Percentiles rank a stretch among this genome's conserved stretches.
Conservation (phyloP, 352 stramenopile species). For the Globisporangium iwayamae region DNA sequence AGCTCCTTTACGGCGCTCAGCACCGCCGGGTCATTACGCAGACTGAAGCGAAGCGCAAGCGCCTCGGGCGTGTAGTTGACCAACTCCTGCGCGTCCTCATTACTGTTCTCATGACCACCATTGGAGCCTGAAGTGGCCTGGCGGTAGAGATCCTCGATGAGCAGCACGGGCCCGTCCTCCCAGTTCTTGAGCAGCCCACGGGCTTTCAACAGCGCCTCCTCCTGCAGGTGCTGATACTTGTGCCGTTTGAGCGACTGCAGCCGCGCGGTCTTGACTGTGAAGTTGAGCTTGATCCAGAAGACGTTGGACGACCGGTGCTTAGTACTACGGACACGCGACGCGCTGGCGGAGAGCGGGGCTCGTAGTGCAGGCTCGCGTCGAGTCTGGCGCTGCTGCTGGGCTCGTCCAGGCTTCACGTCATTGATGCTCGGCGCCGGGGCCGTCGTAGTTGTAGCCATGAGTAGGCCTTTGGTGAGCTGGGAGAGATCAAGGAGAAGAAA, state of each 20-base stretch:
- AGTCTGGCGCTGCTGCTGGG: neutral
- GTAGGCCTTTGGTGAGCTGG: neutral
- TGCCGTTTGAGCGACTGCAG: conserved; percentile 61
- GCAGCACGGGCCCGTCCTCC: conserved; percentile 53
- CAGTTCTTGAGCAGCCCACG: conserved; percentile 62
- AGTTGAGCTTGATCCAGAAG: conserved; percentile 74
- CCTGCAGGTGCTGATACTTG: conserved; percentile 74
- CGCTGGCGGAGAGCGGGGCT: neutral
- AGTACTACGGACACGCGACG: neutral
- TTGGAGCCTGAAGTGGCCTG: conserved; percentile 23
- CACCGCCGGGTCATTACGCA: conserved; percentile 50
- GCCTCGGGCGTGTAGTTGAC: conserved; percentile 72
- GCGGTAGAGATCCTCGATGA: conserved; percentile 60
- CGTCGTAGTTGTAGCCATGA: neutral
- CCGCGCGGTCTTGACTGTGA: conserved; percentile 59
- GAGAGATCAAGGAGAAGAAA: neutral
- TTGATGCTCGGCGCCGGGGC: neutral
- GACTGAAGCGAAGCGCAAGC: conserved; percentile 55
- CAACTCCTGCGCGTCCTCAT: conserved; percentile 48
- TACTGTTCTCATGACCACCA: conserved; percentile 31
- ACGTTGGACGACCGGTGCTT: conserved; percentile 38
- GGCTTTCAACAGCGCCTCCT: conserved; percentile 56
- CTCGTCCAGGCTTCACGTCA: neutral
- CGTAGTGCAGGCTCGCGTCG: neutral
- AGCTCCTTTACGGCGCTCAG: conserved; percentile 48